A percentile compares a stretch with the other conserved stretches of the same genome.
phyloP scores from a whole-genome alignment of 2,329 filamentous ascomycete species.

The Pseudogymnoascus sp. region DNA sequence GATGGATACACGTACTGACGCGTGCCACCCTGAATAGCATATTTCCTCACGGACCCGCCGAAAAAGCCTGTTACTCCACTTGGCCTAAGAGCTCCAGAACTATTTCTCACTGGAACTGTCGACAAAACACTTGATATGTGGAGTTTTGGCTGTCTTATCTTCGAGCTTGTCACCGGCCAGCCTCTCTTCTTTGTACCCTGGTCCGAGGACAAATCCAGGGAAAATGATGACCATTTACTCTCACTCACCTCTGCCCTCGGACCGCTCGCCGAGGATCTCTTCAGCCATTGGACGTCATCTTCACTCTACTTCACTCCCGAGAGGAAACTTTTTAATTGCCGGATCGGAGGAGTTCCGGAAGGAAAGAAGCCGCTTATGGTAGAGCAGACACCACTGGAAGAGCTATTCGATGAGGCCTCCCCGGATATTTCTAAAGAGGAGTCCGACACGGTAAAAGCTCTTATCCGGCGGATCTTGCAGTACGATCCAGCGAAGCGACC shows the following conservation, averaged over 20 bases:
- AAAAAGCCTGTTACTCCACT: not conserved
- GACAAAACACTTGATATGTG: not conserved
- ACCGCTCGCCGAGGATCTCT: not conserved
- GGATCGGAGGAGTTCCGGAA: not conserved
- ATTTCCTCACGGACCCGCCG: not conserved
- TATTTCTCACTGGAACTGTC: not conserved
- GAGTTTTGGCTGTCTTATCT: not conserved
- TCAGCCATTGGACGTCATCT: not conserved
- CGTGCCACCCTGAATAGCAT: not conserved
- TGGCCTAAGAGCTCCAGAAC: not conserved
- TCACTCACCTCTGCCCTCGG: not conserved
- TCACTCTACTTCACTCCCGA: not conserved
- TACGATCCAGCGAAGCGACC: not conserved
- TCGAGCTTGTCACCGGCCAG: not conserved
- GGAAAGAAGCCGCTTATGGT: not conserved
- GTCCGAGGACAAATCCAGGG: not conserved
- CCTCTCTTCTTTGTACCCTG: not conserved
- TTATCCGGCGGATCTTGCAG: not conserved
- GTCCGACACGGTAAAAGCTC: not conserved
- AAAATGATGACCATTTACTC: not conserved
- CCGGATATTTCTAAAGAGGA: not conserved
- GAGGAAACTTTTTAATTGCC: not conserved
- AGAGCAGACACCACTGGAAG: not conserved
- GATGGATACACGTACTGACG: too few relatives aligned
- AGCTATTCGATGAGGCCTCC: not conserved